These are phyloP conservation scores for Moringa oleifera DNA, from an alignment of 345 rosid genomes.

Conservation along the genomic window DNA sequence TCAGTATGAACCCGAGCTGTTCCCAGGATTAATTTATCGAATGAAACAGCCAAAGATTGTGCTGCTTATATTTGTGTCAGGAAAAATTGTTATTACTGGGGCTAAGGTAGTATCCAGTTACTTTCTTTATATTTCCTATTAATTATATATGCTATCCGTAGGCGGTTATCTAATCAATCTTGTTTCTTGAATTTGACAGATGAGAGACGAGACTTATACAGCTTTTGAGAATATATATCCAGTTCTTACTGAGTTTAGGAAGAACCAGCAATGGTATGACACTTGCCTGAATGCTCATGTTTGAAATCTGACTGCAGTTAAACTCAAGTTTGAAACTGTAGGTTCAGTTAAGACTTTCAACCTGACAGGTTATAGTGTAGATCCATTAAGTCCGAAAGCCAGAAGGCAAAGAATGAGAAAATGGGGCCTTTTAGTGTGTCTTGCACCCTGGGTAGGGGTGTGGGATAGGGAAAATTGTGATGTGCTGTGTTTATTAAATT, in stretches of 20 bases:
- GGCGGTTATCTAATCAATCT: too few relatives aligned
- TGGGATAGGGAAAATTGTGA: too few relatives aligned
- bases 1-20: slow-evolving; percentile 98
- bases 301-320: too few relatives aligned
- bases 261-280: slow-evolving; percentile 77
- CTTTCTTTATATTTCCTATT: background rate
- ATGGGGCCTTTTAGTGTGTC: too few relatives aligned
- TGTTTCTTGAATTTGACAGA: slow-evolving; percentile 29
- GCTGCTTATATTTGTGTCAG: slow-evolving; percentile 90
- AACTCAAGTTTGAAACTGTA: too few relatives aligned
- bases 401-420: too few relatives aligned
- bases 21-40: slow-evolving; percentile 91
- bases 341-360: too few relatives aligned
- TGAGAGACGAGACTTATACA: slow-evolving; percentile 83
- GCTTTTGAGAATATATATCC: slow-evolving; percentile 98
- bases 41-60: slow-evolving; percentile 99
- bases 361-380: too few relatives aligned
- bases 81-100: slow-evolving; percentile 96
- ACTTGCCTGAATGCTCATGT: too few relatives aligned
- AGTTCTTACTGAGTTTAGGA: slow-evolving; percentile 86
- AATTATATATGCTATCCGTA: background rate
- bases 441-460: too few relatives aligned
- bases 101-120: slow-evolving; percentile 64
- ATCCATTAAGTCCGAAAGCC: too few relatives aligned
- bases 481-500: too few relatives aligned